These are phyloP conservation scores for Candida berthetii DNA, from an alignment of 805 yeast genomes.

Conservation along the genomic window DNA sequence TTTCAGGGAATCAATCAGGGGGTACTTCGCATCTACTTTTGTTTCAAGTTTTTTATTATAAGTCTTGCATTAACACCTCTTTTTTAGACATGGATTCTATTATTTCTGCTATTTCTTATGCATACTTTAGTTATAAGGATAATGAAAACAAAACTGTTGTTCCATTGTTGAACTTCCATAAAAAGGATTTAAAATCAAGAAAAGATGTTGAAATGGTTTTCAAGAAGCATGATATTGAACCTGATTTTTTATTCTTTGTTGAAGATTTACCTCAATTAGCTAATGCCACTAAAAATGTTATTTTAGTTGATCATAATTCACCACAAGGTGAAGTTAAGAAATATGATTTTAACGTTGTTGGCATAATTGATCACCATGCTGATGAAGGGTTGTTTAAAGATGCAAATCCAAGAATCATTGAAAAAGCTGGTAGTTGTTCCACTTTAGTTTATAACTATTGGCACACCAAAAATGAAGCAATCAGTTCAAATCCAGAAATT, in stretches of 20 bases:
- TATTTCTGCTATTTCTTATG: conserved; percentile 64
- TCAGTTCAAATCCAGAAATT: conserved; percentile 24
- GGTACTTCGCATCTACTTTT: conserved; percentile 20
- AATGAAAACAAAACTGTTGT: conserved; percentile 30
- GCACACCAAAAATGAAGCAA: conserved; percentile 21
- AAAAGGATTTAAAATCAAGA: conserved; percentile 58
- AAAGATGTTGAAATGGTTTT: conserved; percentile 64
- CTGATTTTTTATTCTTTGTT: conserved; percentile 47
- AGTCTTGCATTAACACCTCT: neutral
- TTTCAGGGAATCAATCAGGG: conserved; percentile 81
- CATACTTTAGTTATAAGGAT: conserved; percentile 43
- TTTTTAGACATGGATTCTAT: conserved; percentile 73
- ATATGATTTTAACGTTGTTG: conserved; percentile 33
- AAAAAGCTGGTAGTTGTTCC: conserved; percentile 72
- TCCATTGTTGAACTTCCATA: conserved; percentile 76
- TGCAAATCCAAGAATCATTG: conserved; percentile 58
- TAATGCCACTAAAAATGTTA: conserved; percentile 29
- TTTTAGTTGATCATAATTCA: conserved; percentile 80
- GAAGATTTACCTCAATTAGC: conserved; percentile 51
- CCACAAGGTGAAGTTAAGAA: conserved; percentile 42
- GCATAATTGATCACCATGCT: conserved; percentile 84
- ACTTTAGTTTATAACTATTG: conserved; percentile 66
- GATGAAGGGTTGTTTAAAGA: conserved; percentile 49
- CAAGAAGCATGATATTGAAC: conserved; percentile 35
- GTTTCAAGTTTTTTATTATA: neutral